Evolutionary conservation across 2,329 filamentous ascomycete species (phyloP).

Genomic region (Grosmannia serpens): DNA sequence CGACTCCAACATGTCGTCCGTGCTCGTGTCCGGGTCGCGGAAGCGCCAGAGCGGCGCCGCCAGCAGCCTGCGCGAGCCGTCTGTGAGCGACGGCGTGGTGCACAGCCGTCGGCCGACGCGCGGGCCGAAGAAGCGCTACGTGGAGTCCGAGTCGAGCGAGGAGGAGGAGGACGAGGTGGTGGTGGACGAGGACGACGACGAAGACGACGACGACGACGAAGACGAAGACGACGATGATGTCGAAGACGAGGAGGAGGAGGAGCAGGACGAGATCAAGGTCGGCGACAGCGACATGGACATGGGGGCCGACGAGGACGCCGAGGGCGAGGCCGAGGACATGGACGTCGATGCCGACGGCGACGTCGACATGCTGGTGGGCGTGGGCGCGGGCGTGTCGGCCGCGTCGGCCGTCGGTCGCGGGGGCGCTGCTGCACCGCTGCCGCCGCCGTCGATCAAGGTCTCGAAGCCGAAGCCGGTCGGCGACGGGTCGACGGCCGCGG

Average conservation of each 20-base stretch:
- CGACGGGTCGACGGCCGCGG: not conserved
- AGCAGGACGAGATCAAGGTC: slow-evolving; percentile 17
- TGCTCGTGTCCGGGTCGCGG: slow-evolving; percentile 4
- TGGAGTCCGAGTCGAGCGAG: slow-evolving; percentile 36
- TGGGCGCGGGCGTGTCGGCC: slow-evolving; percentile 25
- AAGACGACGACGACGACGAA: slow-evolving; percentile 21
- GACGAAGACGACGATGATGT: slow-evolving; percentile 28
- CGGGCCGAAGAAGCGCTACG: slow-evolving; percentile 47
- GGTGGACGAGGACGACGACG: slow-evolving; percentile 4
- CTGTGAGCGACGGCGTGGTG: slow-evolving; percentile 34
- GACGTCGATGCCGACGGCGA: slow-evolving; percentile 20
- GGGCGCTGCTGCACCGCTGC: too few species aligned
- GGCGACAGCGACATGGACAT: slow-evolving; percentile 21
- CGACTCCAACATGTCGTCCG: slow-evolving; percentile 17
- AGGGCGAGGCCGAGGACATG: slow-evolving; percentile 39
- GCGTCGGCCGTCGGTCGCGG: slow-evolving; percentile 14
- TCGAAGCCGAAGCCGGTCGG: slow-evolving; percentile 23
- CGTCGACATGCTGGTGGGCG: slow-evolving; percentile 20
- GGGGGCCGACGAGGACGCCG: slow-evolving; percentile 30
- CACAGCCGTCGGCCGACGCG: slow-evolving; percentile 38
- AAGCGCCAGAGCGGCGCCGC: slow-evolving; percentile 11
- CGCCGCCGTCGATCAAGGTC: slow-evolving; percentile 34
- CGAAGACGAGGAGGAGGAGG: slow-evolving; percentile 17
- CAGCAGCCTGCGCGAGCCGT: slow-evolving; percentile 22
- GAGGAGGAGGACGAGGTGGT: slow-evolving; percentile 6